A percentile compares a stretch with the other conserved stretches of the same genome.
These are phyloP conservation scores for Pythium monospermum DNA, from an alignment of 352 stramenopile species.

Conservation along the genomic window DNA sequence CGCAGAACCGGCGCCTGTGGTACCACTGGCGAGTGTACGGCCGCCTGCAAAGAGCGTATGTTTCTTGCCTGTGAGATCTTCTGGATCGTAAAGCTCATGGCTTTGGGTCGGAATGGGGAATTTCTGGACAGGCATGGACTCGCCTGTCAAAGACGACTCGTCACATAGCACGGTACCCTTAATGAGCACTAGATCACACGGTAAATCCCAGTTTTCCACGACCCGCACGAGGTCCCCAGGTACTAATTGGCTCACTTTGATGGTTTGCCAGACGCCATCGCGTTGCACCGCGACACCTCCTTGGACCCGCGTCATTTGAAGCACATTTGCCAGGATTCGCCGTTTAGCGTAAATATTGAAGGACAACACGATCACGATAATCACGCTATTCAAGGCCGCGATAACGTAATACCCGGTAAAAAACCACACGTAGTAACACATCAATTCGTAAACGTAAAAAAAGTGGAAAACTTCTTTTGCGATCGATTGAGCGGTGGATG, in stretches of 20 bases:
- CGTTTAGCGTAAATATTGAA: conserved; percentile 74
- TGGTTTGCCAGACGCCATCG: conserved; percentile 39
- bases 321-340: conserved; percentile 42
- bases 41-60: conserved; percentile 88
- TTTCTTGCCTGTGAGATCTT: conserved; percentile 59
- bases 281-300: conserved; percentile 66
- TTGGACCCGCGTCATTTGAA: conserved; percentile 59
- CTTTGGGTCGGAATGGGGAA: conserved; percentile 51
- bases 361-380: conserved; percentile 44
- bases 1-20: too few species aligned
- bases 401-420: conserved; percentile 66
- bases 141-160: conserved; percentile 71
- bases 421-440: conserved; percentile 84
- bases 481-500: conserved; percentile 39
- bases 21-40: conserved; percentile 55
- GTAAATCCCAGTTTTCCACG: conserved; percentile 60
- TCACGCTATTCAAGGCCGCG: conserved; percentile 48
- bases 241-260: conserved; percentile 47
- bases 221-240: conserved; percentile 68
- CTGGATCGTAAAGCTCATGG: conserved; percentile 42
- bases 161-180: conserved; percentile 66
- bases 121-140: conserved; percentile 88
- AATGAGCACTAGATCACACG: conserved; percentile 66
- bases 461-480: conserved; percentile 65
- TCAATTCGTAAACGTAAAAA: conserved; percentile 84